A percentile compares a stretch with the other conserved stretches of the same genome.
phyloP scores from a whole-genome alignment of 2,329 filamentous ascomycete genomes.

The Cercospora nicotianae region DNA sequence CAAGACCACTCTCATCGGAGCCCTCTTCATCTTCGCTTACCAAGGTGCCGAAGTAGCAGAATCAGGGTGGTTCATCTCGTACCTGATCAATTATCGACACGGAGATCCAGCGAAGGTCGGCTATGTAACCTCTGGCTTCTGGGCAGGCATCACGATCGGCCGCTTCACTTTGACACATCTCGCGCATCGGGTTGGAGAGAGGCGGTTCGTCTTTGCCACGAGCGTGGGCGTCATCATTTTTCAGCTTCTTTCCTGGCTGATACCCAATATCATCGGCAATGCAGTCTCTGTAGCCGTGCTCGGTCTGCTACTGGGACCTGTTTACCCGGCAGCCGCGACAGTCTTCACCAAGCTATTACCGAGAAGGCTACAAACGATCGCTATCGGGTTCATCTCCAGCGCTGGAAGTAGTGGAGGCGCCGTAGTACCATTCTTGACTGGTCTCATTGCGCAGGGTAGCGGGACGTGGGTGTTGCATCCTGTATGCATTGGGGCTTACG shows the following conservation, averaged over 20 bases:
- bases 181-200: conserved; percentile 69
- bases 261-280: conserved; percentile 44
- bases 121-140: conserved; percentile 72
- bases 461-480: conserved; percentile 66
- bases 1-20: conserved; percentile 67
- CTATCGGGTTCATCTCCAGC: conserved; percentile 67
- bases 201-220: conserved; percentile 64
- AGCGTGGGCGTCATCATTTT: conserved; percentile 63
- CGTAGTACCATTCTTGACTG: conserved; percentile 65
- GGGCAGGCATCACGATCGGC: conserved; percentile 51
- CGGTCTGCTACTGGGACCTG: conserved; percentile 72
- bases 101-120: conserved; percentile 71
- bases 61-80: conserved; percentile 84
- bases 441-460: conserved; percentile 60
- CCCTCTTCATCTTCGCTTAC: conserved; percentile 82
- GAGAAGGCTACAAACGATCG: conserved; percentile 60
- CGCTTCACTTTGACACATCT: conserved; percentile 69
- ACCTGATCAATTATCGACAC: conserved; percentile 70
- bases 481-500: conserved; percentile 66
- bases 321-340: conserved; percentile 72
- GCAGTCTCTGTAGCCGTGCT: conserved; percentile 58
- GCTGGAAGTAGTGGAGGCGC: conserved; percentile 70
- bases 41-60: conserved; percentile 83
- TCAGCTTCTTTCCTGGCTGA: conserved; percentile 71
- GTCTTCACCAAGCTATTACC: conserved; percentile 64